Evolutionary conservation across 2,329 filamentous ascomycete species (phyloP).

Genomic region (Talaromyces sp.): DNA sequence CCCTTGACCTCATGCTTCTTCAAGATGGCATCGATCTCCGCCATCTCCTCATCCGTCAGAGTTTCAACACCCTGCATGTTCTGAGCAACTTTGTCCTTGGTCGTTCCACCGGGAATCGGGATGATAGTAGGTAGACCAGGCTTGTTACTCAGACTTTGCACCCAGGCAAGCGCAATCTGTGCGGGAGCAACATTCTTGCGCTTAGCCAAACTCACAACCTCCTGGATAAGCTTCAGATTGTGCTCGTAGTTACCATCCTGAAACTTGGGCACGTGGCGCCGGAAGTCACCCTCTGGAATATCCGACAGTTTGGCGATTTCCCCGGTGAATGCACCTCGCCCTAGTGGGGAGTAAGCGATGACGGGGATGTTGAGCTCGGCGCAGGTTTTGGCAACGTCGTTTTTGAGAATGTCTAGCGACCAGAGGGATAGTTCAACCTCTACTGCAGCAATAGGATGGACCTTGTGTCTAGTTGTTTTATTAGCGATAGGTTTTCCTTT

Average conservation of each 20-base stretch:
- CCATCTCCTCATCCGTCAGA: slow-evolving; percentile 37
- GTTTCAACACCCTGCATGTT: slow-evolving; percentile 35
- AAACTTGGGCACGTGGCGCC: slow-evolving; percentile 45
- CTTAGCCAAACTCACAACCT: slow-evolving; percentile 42
- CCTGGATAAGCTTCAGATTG: slow-evolving; percentile 47
- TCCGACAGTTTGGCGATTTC: slow-evolving; percentile 44
- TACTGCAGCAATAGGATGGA: slow-evolving; percentile 54
- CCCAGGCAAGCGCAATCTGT: slow-evolving; percentile 49
- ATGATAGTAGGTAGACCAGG: slow-evolving; percentile 39
- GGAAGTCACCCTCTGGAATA: slow-evolving; percentile 45
- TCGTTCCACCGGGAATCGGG: slow-evolving; percentile 43
- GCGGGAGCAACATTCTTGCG: slow-evolving; percentile 41
- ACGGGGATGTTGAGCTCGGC: slow-evolving; percentile 55
- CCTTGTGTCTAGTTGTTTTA: slow-evolving; percentile 17
- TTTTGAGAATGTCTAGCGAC: slow-evolving; percentile 52
- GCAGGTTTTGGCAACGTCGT: slow-evolving; percentile 54
- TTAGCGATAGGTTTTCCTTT: not conserved
- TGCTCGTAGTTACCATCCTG: slow-evolving; percentile 47
- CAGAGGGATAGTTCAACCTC: slow-evolving; percentile 59
- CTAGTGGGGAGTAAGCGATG: slow-evolving; percentile 57
- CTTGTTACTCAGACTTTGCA: slow-evolving; percentile 27
- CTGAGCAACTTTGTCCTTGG: slow-evolving; percentile 35
- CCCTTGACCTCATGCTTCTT: slow-evolving; percentile 40
- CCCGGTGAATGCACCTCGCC: slow-evolving; percentile 53
- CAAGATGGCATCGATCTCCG: slow-evolving; percentile 49